Conservation (phyloP, 805 yeast species). For the Yamadazyma paraphyllophila region DNA sequence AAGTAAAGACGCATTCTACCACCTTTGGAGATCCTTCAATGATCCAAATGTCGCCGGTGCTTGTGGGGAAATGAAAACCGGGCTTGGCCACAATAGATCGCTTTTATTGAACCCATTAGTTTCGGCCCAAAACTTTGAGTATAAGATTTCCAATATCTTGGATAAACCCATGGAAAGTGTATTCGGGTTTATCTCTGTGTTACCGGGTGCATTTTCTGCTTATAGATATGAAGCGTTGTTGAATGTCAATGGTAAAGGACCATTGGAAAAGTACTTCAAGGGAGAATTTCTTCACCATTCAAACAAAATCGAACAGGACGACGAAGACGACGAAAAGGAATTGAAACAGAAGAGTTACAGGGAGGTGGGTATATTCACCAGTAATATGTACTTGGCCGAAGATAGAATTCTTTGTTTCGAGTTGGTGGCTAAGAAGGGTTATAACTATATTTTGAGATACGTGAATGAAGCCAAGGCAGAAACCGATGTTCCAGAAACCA, state of each 20-base stretch:
- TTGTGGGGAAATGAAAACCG: slow-evolving; percentile 93
- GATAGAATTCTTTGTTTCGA: slow-evolving; percentile 95
- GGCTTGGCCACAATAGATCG: slow-evolving; percentile 57
- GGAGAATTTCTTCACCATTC: slow-evolving; percentile 80
- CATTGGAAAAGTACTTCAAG: slow-evolving; percentile 84
- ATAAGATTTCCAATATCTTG: slow-evolving; percentile 89
- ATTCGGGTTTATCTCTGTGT: slow-evolving; percentile 90
- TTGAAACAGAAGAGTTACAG: slow-evolving; percentile 37
- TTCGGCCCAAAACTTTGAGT: slow-evolving; percentile 96
- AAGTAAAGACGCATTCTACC: slow-evolving; percentile 76
- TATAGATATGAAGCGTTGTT: slow-evolving; percentile 80
- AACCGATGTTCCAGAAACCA: slow-evolving; percentile 93
- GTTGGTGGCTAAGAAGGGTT: slow-evolving; percentile 76
- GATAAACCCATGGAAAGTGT: slow-evolving; percentile 96
- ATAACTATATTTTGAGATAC: slow-evolving; percentile 77
- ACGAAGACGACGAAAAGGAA: slow-evolving; percentile 39
- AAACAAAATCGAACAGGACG: slow-evolving; percentile 42
- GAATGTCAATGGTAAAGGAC: slow-evolving; percentile 74
- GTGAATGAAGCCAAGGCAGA: slow-evolving; percentile 88
- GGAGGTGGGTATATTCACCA: slow-evolving; percentile 75
- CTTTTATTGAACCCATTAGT: slow-evolving; percentile 78
- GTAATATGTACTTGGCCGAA: slow-evolving; percentile 96
- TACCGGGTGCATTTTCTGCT: slow-evolving; percentile 97
- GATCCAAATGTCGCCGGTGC: slow-evolving; percentile 90
- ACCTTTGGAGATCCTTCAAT: slow-evolving; percentile 84